These are phyloP conservation scores for Prunus yedoensis DNA, from an alignment of 331 rosid species.

Conservation along the genomic window DNA sequence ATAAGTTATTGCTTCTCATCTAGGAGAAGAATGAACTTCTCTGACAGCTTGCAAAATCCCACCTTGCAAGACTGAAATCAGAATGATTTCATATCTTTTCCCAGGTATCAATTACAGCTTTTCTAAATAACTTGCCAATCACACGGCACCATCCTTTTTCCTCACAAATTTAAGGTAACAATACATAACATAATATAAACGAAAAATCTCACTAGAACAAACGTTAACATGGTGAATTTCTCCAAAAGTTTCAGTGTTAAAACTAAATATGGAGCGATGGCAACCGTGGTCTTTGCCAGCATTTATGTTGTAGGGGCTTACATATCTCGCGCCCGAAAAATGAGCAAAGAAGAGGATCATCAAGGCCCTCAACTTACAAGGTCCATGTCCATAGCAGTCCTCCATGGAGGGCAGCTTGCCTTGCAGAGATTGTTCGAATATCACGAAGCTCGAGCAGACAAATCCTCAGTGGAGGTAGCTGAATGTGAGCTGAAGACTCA, in stretches of 20 bases:
- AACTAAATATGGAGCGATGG: constrained; percentile 28
- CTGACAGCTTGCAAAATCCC: constrained; percentile 2
- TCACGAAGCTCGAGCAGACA: constrained; percentile 25
- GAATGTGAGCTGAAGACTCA: constrained; percentile 11
- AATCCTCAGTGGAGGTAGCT: background rate
- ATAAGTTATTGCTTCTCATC: constrained; percentile 14
- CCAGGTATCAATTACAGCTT: constrained; percentile 6
- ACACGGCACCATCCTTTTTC: background rate
- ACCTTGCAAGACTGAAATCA: constrained; percentile 26
- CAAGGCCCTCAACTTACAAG: constrained; percentile 14
- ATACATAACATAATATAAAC: background rate
- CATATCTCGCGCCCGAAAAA: background rate
- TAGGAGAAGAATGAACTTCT: constrained; percentile 10
- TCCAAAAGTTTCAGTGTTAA: constrained; percentile 6
- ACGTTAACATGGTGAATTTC: constrained; percentile 11
- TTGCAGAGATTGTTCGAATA: constrained; percentile 34
- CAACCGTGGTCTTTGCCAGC: constrained; percentile 20
- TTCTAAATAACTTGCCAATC: background rate
- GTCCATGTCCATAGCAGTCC: constrained; percentile 36
- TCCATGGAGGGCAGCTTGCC: constrained; percentile 45
- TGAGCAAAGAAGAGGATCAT: background rate
- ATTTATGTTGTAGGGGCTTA: constrained; percentile 10
- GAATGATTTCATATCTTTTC: constrained; percentile 16
- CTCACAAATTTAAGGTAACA: background rate
- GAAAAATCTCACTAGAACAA: background rate